Evolutionary conservation across 768 basidiomycete genomes (phyloP), one percentile per base, ranked within the genome.

Genomic region (Gloeopeniophorella convolvens): DNA sequence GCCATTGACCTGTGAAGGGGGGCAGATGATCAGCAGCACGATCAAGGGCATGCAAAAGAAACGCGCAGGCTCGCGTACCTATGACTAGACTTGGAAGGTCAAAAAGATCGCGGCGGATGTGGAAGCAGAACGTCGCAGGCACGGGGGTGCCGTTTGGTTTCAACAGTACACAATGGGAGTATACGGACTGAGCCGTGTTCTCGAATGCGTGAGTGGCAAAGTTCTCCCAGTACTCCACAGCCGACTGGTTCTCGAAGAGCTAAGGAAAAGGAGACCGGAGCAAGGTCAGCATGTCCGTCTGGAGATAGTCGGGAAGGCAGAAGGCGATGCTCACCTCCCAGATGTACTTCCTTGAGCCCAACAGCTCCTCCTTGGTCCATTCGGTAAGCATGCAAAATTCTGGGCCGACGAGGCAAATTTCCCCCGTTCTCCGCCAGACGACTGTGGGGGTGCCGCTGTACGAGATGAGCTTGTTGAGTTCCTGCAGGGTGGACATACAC

Each of bases 201-300:
- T 99, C 95, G 61, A 99, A 99, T 6, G 96, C 95, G 67, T 97
- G 92, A 42, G 85, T 82, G 23, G 91, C 90, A 65, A 98, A 98
- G 66, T 89, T 91, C 68, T 98, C 96, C 85, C 89, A 93, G 65
- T 92, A 93, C 65, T 92, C 88, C 44, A 96, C 94, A 44, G 84
- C 89, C 42, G 92, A 94, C 66, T 91, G 87, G 65, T 93, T 90
- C 70, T 96, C 92, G 64, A 98, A 94, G 45, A 98, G 72, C 88
- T 94, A 63, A 31, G 36, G 41, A 41, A 42, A 44, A 30, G n/a
- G n/a, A n/a, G n/a, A n/a, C n/a, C n/a, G n/a, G 33, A 30, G 21
- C 21, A 18, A 32, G 26, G 35, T n/a, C n/a, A n/a, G 35, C 53
- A 44, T 44, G 34, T 40, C 45, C 7, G 31, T 11, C 39, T 45